These are phyloP conservation scores for Pichiaceae sp. DNA, from an alignment of 1,139 yeast species.

Conservation along the genomic window DNA sequence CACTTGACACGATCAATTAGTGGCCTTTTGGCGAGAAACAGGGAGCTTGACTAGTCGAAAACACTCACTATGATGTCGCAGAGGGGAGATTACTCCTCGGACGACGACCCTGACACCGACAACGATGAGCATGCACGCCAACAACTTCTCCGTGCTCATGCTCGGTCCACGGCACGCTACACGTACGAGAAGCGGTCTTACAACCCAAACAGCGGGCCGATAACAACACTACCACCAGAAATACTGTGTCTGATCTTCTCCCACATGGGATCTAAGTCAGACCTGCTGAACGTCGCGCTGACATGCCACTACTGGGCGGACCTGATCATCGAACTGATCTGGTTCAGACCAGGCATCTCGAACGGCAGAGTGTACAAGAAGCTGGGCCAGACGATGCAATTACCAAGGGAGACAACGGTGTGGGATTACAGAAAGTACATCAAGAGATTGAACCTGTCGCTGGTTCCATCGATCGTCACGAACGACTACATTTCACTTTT, in stretches of 20 bases:
- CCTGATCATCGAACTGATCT: constrained; percentile 68
- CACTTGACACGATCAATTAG: too few relatives aligned
- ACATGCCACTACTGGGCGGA: constrained; percentile 82
- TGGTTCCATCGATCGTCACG: constrained; percentile 59
- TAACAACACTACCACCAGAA: constrained; percentile 63
- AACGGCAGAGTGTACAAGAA: constrained; percentile 39
- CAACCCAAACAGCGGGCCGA: constrained; percentile 11
- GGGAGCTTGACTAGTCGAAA: too few relatives aligned
- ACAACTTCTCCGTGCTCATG: constrained; percentile 17
- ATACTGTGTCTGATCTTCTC: constrained; percentile 65
- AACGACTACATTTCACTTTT: constrained; percentile 52
- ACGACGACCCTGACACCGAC: constrained; percentile 23
- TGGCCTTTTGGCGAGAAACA: too few relatives aligned
- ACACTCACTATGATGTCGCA: too few relatives aligned
- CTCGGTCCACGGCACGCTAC: constrained; percentile 8
- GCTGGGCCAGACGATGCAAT: constrained; percentile 46
- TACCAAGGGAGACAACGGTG: constrained; percentile 40
- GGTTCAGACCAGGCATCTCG: constrained; percentile 84
- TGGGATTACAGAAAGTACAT: constrained; percentile 72
- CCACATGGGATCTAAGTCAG: constrained; percentile 52
- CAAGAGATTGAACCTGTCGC: constrained; percentile 72
- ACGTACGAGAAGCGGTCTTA: neutral
- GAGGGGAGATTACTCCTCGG: constrained; percentile 6
- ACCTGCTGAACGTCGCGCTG: constrained; percentile 58
- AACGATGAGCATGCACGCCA: constrained; percentile 23